A percentile compares a stretch with the other conserved stretches of the same genome.
phyloP scores from a whole-genome alignment of 768 basidiomycete species.

The Serpula lacrymans region DNA sequence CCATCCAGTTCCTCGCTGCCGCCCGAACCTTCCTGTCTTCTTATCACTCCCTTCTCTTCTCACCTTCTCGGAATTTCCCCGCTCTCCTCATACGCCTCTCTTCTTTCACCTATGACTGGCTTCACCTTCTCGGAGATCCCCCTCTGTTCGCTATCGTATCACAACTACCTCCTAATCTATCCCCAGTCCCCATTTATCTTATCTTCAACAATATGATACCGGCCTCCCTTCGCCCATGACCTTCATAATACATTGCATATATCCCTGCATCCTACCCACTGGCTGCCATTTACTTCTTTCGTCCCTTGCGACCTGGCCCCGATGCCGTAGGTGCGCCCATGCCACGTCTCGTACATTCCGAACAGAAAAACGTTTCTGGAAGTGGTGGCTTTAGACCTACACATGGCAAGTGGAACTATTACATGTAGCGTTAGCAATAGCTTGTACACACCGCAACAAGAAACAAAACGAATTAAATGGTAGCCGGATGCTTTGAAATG shows the following conservation, averaged over 20 bases:
- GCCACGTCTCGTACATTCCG: constrained; percentile 44
- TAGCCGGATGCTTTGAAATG: constrained; percentile 1
- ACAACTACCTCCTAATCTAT: too few species aligned
- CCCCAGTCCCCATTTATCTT: too few species aligned
- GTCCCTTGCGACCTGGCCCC: constrained; percentile 34
- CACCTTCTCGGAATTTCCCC: too few species aligned
- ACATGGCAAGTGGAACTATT: constrained; percentile 61
- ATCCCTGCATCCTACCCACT: neutral
- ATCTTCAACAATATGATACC: too few species aligned
- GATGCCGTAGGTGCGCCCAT: constrained; percentile 28
- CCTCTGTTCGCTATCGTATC: too few species aligned
- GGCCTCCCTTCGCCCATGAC: neutral
- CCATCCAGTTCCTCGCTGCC: too few species aligned
- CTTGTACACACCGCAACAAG: neutral
- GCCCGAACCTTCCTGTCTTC: too few species aligned
- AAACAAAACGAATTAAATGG: neutral
- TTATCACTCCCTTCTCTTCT: too few species aligned
- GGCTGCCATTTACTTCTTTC: constrained; percentile 33
- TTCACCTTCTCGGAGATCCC: too few species aligned
- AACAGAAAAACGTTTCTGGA: constrained; percentile 58
- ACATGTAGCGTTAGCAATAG: constrained; percentile 8
- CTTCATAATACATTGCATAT: neutral
- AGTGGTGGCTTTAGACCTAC: constrained; percentile 54
- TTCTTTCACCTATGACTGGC: too few species aligned
- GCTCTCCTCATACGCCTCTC: too few species aligned